A percentile compares a stretch with the other conserved stretches of the same genome.
phyloP scores from a whole-genome alignment of 2,329 filamentous ascomycete species.

The Tolypocladium album region DNA sequence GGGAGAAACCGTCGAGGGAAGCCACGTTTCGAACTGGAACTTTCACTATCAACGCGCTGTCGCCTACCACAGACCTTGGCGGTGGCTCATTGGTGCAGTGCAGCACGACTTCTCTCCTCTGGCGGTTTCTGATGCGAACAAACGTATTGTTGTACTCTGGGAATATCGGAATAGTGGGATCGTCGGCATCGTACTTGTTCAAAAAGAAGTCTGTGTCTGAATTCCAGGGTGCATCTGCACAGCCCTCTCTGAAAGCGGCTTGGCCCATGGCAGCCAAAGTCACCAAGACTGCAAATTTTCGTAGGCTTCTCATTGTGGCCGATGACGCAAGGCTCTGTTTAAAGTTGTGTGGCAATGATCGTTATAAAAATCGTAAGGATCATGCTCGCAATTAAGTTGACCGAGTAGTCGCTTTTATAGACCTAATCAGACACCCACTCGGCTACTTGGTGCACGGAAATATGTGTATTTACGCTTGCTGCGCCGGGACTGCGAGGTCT shows the following conservation, averaged over 20 bases:
- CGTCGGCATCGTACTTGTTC: background rate
- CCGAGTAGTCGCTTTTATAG: background rate
- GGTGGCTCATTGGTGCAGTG: conserved; percentile 4
- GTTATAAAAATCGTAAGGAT: background rate
- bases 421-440: background rate
- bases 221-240: conserved; percentile 3
- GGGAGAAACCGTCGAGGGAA: conserved; percentile 2
- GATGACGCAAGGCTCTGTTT: background rate
- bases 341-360: background rate
- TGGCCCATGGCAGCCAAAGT: background rate
- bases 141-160: conserved; percentile 4
- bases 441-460: background rate
- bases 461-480: background rate
- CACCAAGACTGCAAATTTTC: background rate
- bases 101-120: conserved; percentile 2
- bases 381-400: background rate
- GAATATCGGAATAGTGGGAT: background rate
- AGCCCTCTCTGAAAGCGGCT: conserved; percentile 2
- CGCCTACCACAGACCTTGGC: conserved; percentile 1
- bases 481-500: background rate
- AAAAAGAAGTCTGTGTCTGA: conserved; percentile 3
- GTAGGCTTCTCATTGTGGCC: background rate
- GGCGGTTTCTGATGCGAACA: conserved; percentile 3
- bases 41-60: conserved; percentile 1
- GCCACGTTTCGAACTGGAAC: conserved; percentile 3